Conservation (phyloP, 495 filamentous ascomycete species). For the Neohortaea acidophila region DNA sequence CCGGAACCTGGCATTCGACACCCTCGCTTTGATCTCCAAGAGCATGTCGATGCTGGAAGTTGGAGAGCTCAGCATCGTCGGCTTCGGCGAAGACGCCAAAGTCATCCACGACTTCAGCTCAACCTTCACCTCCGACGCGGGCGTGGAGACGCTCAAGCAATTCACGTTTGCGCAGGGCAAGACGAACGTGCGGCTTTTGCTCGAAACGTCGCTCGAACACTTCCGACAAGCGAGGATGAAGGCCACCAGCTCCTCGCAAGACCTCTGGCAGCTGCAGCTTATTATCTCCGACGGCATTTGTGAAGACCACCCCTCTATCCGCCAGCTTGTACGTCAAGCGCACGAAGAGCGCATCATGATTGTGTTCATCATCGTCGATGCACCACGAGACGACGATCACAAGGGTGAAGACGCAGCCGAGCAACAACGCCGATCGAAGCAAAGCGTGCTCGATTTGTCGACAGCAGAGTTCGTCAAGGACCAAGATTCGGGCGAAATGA, state of each 20-base stretch:
- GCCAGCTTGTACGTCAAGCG: constrained; percentile 66
- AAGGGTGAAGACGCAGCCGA: constrained; percentile 16
- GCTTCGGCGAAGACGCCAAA: constrained; percentile 75
- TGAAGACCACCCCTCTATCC: constrained; percentile 71
- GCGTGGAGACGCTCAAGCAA: constrained; percentile 61
- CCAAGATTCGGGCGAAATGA: constrained; percentile 42
- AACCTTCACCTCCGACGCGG: constrained; percentile 70
- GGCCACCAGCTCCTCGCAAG: constrained; percentile 43
- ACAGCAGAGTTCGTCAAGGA: constrained; percentile 62
- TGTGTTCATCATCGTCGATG: constrained; percentile 91
- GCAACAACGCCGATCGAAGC: constrained; percentile 25
- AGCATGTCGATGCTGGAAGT: constrained; percentile 81
- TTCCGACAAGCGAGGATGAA: constrained; percentile 62
- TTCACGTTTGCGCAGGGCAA: constrained; percentile 74
- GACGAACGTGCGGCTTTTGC: constrained; percentile 69
- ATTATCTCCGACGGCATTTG: constrained; percentile 89
- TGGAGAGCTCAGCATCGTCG: constrained; percentile 74
- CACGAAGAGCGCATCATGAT: constrained; percentile 93
- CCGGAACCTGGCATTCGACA: constrained; percentile 69
- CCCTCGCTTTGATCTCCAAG: constrained; percentile 73
- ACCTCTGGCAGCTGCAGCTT: constrained; percentile 92
- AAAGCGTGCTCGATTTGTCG: constrained; percentile 66
- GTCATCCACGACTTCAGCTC: constrained; percentile 79
- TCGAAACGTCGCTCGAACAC: constrained; percentile 58
- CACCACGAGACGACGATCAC: constrained; percentile 36